phyloP scores from a whole-genome alignment of 2,329 filamentous ascomycete species.

The Plectosphaerella plurivora region DNA sequence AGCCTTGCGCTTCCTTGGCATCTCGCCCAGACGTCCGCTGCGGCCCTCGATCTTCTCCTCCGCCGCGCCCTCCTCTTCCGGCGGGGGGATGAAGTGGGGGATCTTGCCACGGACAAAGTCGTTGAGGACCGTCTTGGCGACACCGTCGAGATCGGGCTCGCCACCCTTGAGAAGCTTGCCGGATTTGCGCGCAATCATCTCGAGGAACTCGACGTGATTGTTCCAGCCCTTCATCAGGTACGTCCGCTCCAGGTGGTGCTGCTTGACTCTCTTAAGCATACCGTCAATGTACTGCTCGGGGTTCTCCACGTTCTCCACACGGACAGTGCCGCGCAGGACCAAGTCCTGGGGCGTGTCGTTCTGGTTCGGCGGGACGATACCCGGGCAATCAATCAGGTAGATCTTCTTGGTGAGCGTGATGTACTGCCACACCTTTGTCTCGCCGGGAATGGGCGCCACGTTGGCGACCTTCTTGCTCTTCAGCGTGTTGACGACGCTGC shows the following conservation, averaged over 20 bases:
- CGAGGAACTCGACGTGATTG: constrained; percentile 76
- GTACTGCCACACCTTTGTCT: constrained; percentile 98
- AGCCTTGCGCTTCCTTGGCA: constrained; percentile 73
- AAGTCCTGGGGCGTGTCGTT: constrained; percentile 84
- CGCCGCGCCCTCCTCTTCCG: constrained; percentile 47
- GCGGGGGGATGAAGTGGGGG: constrained; percentile 89
- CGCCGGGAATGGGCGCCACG: constrained; percentile 89
- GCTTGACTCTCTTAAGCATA: constrained; percentile 72
- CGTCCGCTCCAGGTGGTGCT: constrained; percentile 84
- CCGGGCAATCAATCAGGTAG: constrained; percentile 91
- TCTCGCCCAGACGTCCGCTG: constrained; percentile 77
- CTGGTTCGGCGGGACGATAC: constrained; percentile 86
- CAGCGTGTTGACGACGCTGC: constrained; percentile 93
- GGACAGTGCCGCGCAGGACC: constrained; percentile 82
- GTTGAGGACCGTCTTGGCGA: constrained; percentile 94
- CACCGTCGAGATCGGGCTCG: constrained; percentile 91
- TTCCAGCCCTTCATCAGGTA: constrained; percentile 82
- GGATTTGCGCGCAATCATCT: constrained; percentile 79
- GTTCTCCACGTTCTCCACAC: constrained; percentile 89
- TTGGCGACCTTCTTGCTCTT: constrained; percentile 92
- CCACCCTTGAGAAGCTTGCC: constrained; percentile 84
- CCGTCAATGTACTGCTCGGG: constrained; percentile 93
- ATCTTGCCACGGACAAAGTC: constrained; percentile 95
- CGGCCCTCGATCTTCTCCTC: constrained; percentile 61
- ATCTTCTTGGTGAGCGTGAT: constrained; percentile 93